Base-by-base conservation (phyloP, 2,329 filamentous ascomycete genomes). In the Epichloe coenophiala region DNA sequence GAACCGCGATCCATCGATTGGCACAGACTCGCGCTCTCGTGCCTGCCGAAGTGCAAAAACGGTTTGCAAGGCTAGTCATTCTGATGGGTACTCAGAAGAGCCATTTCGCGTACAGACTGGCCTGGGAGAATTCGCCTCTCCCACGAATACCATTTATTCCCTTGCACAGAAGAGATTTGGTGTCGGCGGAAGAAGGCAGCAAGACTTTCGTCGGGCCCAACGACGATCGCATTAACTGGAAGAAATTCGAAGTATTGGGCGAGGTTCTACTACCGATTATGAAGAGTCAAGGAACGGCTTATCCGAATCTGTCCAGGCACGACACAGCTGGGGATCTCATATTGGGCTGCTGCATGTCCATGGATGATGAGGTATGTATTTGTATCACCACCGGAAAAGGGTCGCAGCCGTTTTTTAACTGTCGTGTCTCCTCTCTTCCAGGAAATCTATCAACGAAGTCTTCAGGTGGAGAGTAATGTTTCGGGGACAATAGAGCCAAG, bases 181-280 rank as follows among this genome's bases (percentile, higher is more conserved):
- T 95, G 2, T 88, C 86, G 12, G 91, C 93, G 1, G 88, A 95
- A 61, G 87, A 95, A 67, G 93, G 91, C 36, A 96, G 93, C 66
- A 81, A 80, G 60, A 97, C 93, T 0, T 91, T 95, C 64, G 73
- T 97, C 2, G 88, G 86, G 7, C 75, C 78, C 2, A 76, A 80
- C 53, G 80, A 75, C 56, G 80, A 88, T 55, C 76, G 87, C 48
- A 87, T 98, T 63, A 97, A 97, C 64, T 98, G 93, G 93, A 89
- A 85, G 68, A 98, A 98, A 64, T 98, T 97, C 60, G 91, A 97
- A 66, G 84, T 98, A 35, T 82, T 97, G 68, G 90, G 90, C 6
- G 91, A 97, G 59, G 86, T 96, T 5, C 77, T 97, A 49, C 74
- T 96, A 53, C 85, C 88, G 2, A 83, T 98, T 50, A 94, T 96